Conservation (phyloP, 352 stramenopile genomes). For the Globisporangium okanoganense region DNA sequence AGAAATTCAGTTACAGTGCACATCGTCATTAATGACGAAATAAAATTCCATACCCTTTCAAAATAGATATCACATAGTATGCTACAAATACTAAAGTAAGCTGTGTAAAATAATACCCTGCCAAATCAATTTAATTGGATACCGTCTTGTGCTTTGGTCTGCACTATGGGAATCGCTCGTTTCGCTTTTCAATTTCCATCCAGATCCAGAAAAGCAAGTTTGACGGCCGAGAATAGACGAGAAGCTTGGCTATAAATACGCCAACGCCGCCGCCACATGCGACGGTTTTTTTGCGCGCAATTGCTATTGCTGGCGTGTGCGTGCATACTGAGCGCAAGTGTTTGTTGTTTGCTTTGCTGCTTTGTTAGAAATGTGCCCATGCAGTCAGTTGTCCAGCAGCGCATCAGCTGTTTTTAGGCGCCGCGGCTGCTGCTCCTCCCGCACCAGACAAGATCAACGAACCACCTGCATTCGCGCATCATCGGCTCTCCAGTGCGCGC, state of each 20-base stretch:
- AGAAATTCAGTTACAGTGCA: background rate
- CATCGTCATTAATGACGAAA: background rate
- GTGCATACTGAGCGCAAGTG: constrained; percentile 5
- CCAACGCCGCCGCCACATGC: background rate
- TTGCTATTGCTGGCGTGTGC: background rate
- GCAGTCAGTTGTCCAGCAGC: background rate
- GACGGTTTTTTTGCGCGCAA: background rate
- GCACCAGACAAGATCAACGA: constrained; percentile 11
- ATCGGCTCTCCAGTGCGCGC: background rate
- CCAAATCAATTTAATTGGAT: background rate
- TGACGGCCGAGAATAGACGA: background rate
- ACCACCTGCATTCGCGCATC: constrained; percentile 11
- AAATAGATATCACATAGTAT: background rate
- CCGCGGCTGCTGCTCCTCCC: background rate
- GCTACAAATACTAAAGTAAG: background rate
- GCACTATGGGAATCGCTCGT: background rate
- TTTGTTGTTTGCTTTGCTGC: background rate
- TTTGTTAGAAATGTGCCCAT: background rate
- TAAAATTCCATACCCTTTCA: background rate
- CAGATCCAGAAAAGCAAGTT: background rate
- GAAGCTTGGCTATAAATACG: background rate
- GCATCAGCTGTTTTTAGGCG: constrained; percentile 10
- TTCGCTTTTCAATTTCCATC: background rate
- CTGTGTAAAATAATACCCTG: background rate
- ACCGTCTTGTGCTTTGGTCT: background rate